phyloP scores from a whole-genome alignment of 2,329 filamentous ascomycete species.

The Apiospora pterosperma region DNA sequence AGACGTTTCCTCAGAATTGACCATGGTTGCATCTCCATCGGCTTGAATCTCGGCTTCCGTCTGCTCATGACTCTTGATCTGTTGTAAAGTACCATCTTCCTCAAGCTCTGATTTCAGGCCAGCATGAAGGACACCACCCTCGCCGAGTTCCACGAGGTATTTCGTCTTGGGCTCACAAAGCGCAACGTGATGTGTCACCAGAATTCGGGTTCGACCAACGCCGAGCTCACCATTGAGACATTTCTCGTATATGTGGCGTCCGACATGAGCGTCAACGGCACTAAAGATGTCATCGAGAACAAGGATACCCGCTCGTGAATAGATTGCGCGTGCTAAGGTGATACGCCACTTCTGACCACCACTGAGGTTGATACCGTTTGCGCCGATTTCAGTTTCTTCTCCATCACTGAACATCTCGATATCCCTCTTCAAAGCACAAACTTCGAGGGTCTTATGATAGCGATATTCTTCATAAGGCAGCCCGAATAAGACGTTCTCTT shows the following conservation, averaged over 20 bases:
- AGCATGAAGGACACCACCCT: conserved; percentile 62
- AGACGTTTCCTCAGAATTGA: conserved; percentile 52
- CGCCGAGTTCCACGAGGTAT: conserved; percentile 70
- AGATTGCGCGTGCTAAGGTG: conserved; percentile 75
- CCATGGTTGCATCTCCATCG: conserved; percentile 52
- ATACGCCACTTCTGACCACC: conserved; percentile 83
- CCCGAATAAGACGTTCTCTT: conserved; percentile 76
- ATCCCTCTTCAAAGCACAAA: conserved; percentile 73
- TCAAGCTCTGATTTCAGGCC: conserved; percentile 65
- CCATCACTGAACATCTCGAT: conserved; percentile 73
- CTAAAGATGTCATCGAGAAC: conserved; percentile 83
- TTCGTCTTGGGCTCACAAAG: conserved; percentile 68
- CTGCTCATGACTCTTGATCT: conserved; percentile 57
- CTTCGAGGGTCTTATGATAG: conserved; percentile 67
- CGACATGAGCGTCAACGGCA: conserved; percentile 77
- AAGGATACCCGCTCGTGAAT: conserved; percentile 73
- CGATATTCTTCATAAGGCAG: conserved; percentile 66
- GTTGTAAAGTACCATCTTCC: conserved; percentile 50
- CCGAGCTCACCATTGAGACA: conserved; percentile 71
- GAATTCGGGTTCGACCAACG: conserved; percentile 66
- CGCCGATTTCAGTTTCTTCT: conserved; percentile 77
- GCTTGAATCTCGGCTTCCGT: conserved; percentile 39
- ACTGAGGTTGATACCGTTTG: conserved; percentile 80
- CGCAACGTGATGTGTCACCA: conserved; percentile 78
- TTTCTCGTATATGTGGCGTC: conserved; percentile 73